Percentiles rank a stretch among this genome's conserved stretches.
These are phyloP conservation scores for Raddia guianensis DNA, from an alignment of 176 grass and related monocot genomes.

Conservation along the genomic window DNA sequence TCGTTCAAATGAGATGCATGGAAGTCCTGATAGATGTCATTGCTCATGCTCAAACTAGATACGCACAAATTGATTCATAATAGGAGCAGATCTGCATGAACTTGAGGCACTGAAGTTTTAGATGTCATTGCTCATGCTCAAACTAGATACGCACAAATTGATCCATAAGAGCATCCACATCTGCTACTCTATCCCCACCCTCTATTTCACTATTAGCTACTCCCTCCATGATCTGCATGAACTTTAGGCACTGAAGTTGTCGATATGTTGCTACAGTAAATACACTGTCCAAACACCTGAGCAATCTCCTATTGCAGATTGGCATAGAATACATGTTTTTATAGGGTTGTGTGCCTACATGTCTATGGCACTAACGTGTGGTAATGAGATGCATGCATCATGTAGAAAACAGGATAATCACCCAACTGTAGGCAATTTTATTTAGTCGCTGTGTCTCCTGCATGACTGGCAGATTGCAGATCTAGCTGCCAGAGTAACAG, in stretches of 20 bases:
- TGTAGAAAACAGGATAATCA: slow-evolving; percentile 11
- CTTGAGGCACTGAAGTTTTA: background rate
- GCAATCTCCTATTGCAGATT: background rate
- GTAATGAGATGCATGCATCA: background rate
- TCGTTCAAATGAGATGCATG: background rate
- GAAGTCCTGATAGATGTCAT: background rate
- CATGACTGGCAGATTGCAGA: background rate
- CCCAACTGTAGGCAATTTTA: background rate
- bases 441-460: background rate
- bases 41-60: slow-evolving; percentile 13
- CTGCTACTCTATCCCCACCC: too few relatives aligned
- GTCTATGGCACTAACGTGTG: background rate
- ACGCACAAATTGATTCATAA: background rate
- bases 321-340: background rate
- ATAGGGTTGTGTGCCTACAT: background rate
- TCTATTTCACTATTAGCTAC: too few relatives aligned
- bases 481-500: background rate
- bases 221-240: background rate
- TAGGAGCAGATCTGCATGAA: slow-evolving; percentile 2
- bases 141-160: slow-evolving; percentile 12
- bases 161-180: background rate
- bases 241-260: background rate
- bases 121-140: background rate
- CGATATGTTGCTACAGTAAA: background rate
- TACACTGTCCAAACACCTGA: background rate